Evolutionary conservation across 2,329 filamentous ascomycete genomes (phyloP).

Genomic region (Cladosporium sp.): DNA sequence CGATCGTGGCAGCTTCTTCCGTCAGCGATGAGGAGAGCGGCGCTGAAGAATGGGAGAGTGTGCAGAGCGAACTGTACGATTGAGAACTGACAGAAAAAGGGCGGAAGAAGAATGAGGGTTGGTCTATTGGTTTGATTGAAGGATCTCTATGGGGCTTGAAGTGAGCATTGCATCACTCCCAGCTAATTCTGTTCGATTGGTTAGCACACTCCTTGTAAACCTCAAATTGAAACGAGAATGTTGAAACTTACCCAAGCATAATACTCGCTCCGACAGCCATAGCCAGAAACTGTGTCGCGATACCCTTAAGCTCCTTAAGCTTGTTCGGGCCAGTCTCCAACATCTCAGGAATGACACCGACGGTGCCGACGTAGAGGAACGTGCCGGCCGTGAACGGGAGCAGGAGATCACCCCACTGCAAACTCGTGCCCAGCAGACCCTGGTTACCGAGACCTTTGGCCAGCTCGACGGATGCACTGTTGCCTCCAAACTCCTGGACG

Average conservation of each 20-base stretch:
- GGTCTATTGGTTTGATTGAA: not conserved
- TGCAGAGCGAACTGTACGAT: not conserved
- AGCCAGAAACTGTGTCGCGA: constrained; percentile 74
- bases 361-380: constrained; percentile 92
- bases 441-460: constrained; percentile 40
- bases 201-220: not conserved
- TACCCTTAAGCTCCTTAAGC: constrained; percentile 72
- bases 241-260: constrained; percentile 61
- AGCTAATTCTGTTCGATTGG: constrained; percentile 11
- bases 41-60: constrained; percentile 13
- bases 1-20: not conserved
- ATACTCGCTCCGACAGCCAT: constrained; percentile 85
- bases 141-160: not conserved
- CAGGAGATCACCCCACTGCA: constrained; percentile 86
- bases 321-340: constrained; percentile 84
- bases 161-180: not conserved
- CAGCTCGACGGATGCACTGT: constrained; percentile 29
- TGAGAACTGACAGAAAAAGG: not conserved
- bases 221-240: not conserved
- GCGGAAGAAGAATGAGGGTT: too few species aligned
- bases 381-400: constrained; percentile 95
- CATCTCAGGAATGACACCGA: constrained; percentile 91
- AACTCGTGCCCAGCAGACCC: constrained; percentile 80
- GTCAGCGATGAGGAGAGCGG: constrained; percentile 2
- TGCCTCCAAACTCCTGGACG: constrained; percentile 79